A percentile compares a stretch with the other conserved stretches of the same genome.
Evolutionary conservation across 768 basidiomycete genomes (phyloP).

Genomic region (Lyophyllum shimeji): DNA sequence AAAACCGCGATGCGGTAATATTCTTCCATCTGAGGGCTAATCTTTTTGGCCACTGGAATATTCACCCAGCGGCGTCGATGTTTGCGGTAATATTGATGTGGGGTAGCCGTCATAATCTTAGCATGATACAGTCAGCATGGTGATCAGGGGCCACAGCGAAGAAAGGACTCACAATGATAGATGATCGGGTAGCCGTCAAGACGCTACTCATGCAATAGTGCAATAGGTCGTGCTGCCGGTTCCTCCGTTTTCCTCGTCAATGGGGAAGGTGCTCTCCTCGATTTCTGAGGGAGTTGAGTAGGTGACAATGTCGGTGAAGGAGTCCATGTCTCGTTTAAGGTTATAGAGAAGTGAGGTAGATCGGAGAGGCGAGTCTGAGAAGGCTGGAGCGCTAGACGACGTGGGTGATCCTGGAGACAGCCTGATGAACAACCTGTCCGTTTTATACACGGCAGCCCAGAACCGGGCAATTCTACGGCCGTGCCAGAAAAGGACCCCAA

Average conservation of each 20-base stretch:
- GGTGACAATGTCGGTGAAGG: conserved; percentile 1
- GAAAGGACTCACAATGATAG: neutral
- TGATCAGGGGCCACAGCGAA: neutral
- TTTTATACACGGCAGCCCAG: neutral
- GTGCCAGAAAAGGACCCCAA: neutral
- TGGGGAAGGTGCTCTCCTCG: conserved; percentile 1
- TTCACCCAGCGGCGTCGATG: neutral
- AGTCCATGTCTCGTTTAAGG: conserved; percentile 5
- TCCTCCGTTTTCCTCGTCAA: neutral
- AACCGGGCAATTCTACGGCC: neutral
- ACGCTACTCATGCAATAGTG: conserved; percentile 7
- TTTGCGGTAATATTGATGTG: neutral
- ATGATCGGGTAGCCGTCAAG: neutral
- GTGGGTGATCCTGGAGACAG: neutral
- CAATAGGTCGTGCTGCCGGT: neutral
- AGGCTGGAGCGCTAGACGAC: neutral
- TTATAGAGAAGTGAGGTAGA: neutral
- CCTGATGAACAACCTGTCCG: neutral
- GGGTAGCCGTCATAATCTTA: neutral
- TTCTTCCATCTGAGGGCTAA: neutral
- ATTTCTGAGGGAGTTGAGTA: neutral
- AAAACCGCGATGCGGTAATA: conserved; percentile 3
- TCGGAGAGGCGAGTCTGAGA: neutral
- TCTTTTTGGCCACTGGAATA: neutral
- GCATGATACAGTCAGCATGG: neutral